phyloP scores from a whole-genome alignment of 257 asterid genomes.

The Plantago major region DNA sequence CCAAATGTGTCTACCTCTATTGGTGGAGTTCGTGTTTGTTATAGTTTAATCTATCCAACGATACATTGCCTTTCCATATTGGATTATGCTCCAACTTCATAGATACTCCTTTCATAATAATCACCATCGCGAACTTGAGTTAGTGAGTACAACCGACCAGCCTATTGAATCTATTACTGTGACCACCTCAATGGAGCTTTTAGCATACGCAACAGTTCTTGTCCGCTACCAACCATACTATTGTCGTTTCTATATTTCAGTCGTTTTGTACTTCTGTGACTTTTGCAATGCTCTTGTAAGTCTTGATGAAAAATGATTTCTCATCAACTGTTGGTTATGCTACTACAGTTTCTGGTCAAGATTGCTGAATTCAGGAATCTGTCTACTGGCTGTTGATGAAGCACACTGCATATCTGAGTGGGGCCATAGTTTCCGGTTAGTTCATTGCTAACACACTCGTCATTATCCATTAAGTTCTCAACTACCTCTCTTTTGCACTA shows the following conservation, averaged over 20 bases:
- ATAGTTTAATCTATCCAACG: not conserved
- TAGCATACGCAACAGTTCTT: too few relatives aligned
- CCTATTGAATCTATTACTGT: not conserved
- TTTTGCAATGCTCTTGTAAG: not conserved
- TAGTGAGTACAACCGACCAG: not conserved
- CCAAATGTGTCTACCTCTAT: too few relatives aligned
- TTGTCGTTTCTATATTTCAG: not conserved
- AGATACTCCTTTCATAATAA: not conserved
- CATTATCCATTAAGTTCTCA: too few relatives aligned
- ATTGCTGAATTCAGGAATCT: slow-evolving; percentile 60
- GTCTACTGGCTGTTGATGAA: slow-evolving; percentile 94
- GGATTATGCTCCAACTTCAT: not conserved
- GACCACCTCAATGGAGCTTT: too few relatives aligned
- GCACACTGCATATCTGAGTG: slow-evolving; percentile 99
- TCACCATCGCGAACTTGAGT: not conserved
- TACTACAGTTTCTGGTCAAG: slow-evolving; percentile 88
- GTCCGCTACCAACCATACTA: not conserved
- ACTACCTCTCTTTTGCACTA: too few relatives aligned
- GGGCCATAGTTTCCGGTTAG: slow-evolving; percentile 94
- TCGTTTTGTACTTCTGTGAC: too few relatives aligned
- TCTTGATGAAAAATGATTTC: slow-evolving; percentile 12
- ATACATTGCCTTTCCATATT: not conserved
- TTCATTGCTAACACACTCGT: not conserved
- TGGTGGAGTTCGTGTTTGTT: slow-evolving; percentile 3
- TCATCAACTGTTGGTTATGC: slow-evolving; percentile 15